Evolutionary conservation across 1,284 basidiomycete species (phyloP), one percentile per base, ranked within the genome.

Genomic region (Mycena sp.): DNA sequence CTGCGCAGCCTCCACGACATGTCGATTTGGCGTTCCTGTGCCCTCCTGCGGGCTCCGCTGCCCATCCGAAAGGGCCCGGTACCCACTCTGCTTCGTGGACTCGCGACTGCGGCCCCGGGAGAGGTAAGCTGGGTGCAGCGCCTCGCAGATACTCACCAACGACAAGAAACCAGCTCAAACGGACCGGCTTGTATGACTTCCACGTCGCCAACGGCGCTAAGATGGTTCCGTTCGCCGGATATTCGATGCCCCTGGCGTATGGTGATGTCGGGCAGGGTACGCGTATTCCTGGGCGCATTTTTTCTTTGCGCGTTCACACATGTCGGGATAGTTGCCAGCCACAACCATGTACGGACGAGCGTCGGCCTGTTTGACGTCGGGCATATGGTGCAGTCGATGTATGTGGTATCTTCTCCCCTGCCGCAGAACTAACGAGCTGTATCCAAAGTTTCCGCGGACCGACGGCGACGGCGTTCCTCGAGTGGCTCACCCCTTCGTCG

Each of bases 151-250:
- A 21, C 23, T 40, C 26, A 37, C 58, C 48, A 17, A 59, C 32
- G 28, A 21, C 21, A 35, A n/a, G 25, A 51, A 55, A 17, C 38
- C 61, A 83, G 81, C 70, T 83, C 51, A 80, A 70, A 70, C 86
- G 83, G 69, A 99, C 97, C 0, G 88, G 90, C 0, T 82, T 99
- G 29, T 96, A 98, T 73, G 93, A 97, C 71, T 97, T 97, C 75
- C 96, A 99, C 76, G 77, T 94, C 61, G 74, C 86, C 68, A 84
- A 95, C 74, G 91, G 87, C 38, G 98, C 91, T 17, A 98, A 98
- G 80, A 96, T 99, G 93, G 96, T 99, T 1, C 92, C 94, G 0
- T 99, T 99, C 75, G 96, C 95, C 1, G 97, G 97, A 4, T 99
- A 90, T 77, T 87, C 88, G 14, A 99, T 99, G 97, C 97, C 97